Evolutionary conservation across 2,329 filamentous ascomycete species (phyloP).

Genomic region (Arachnopeziza araneosa): DNA sequence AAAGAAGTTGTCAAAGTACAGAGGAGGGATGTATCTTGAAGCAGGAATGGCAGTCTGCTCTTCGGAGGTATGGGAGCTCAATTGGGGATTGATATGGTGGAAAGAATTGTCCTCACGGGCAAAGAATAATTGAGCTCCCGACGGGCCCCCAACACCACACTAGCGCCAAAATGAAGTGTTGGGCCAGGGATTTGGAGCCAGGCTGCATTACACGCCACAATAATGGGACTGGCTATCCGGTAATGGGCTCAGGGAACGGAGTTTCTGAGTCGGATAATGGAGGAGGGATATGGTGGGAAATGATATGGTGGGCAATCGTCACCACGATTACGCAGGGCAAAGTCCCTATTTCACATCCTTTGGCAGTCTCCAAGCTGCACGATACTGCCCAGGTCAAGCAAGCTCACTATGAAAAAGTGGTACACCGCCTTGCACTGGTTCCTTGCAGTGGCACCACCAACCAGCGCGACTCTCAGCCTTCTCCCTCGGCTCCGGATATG

Average conservation of each 20-base stretch:
- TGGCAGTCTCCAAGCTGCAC: background rate
- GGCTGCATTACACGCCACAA: background rate
- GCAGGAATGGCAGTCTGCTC: slow-evolving; percentile 4
- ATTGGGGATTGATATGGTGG: slow-evolving; percentile 11
- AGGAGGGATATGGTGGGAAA: background rate
- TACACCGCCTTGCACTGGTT: background rate
- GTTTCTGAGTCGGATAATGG: background rate
- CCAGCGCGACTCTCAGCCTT: background rate
- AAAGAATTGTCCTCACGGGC: slow-evolving; percentile 1
- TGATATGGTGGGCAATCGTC: too few relatives aligned
- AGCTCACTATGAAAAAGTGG: background rate
- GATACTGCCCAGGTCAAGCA: background rate
- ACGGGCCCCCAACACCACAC: background rate
- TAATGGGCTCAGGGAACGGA: too few relatives aligned
- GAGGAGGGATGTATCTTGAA: slow-evolving; percentile 1
- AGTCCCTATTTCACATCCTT: background rate
- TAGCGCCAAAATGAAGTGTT: slow-evolving; percentile 12
- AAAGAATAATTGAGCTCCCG: slow-evolving; percentile 7
- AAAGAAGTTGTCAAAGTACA: slow-evolving; percentile 4
- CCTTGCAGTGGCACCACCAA: background rate
- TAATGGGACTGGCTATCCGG: background rate
- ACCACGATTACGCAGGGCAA: too few relatives aligned
- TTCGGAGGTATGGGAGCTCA: slow-evolving; percentile 5
- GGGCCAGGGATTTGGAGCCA: background rate
- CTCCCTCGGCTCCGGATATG: background rate